Conservation (phyloP, 352 stramenopile genomes). For the Plasmopara viticola region DNA sequence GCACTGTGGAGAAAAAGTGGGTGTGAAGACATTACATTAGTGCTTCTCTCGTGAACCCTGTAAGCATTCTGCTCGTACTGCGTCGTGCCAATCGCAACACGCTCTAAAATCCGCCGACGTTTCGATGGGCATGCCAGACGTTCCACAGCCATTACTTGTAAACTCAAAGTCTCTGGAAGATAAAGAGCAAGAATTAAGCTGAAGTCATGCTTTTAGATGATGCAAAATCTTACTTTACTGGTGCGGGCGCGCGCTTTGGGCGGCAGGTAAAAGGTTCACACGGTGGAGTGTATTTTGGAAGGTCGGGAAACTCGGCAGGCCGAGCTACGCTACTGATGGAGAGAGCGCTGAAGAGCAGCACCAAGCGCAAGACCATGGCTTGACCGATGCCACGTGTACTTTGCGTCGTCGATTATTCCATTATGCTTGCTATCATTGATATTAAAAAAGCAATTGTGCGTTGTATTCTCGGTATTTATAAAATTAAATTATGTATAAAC, state of each 20-base stretch:
- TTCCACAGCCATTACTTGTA: conserved; percentile 72
- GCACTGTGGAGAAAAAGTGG: conserved; percentile 32
- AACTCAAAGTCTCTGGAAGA: conserved; percentile 55
- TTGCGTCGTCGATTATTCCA: too few species aligned
- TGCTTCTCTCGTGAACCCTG: background rate
- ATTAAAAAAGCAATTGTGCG: too few species aligned
- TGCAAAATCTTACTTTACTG: conserved; percentile 17
- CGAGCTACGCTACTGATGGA: conserved; percentile 6
- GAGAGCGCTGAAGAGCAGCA: conserved; percentile 17
- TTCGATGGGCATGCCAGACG: conserved; percentile 45
- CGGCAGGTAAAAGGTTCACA: conserved; percentile 40
- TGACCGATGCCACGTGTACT: too few species aligned
- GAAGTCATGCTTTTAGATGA: conserved; percentile 3
- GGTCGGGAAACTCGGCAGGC: conserved; percentile 18
- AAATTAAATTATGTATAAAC: too few species aligned
- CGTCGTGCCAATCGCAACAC: conserved; percentile 81
- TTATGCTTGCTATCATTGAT: too few species aligned
- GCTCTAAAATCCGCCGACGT: conserved; percentile 43
- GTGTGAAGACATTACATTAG: background rate
- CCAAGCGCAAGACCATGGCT: conserved; percentile 1
- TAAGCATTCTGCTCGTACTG: conserved; percentile 26
- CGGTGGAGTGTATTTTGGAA: conserved; percentile 31
- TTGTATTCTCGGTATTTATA: too few species aligned
- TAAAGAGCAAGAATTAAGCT: background rate
- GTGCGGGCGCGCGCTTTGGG: conserved; percentile 10